Evolutionary conservation across 805 yeast genomes (phyloP).

Genomic region (Candida piceae): DNA sequence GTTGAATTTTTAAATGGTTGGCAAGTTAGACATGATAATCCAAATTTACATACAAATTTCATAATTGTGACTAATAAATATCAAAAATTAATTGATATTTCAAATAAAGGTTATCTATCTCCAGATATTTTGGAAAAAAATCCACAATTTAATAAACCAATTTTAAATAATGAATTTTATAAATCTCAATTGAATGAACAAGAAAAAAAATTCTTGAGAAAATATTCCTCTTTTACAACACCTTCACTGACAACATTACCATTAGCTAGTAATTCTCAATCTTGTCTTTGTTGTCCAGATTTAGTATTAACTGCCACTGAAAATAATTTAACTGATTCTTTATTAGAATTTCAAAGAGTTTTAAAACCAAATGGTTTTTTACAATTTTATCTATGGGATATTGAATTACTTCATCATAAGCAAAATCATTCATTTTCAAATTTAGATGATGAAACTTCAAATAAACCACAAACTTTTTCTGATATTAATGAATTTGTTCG

Average conservation of each 20-base stretch:
- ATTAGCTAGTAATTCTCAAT: constrained; percentile 23
- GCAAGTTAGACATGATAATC: constrained; percentile 28
- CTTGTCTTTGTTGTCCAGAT: constrained; percentile 26
- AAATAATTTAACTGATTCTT: constrained; percentile 13
- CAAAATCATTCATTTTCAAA: constrained; percentile 2
- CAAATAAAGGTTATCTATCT: constrained; percentile 20
- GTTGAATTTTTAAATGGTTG: constrained; percentile 31
- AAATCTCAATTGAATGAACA: constrained; percentile 15
- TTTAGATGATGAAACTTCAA: neutral
- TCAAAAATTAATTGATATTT: constrained; percentile 19
- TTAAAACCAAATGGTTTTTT: constrained; percentile 27
- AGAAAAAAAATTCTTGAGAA: constrained; percentile 21
- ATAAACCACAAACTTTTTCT: neutral
- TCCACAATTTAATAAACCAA: constrained; percentile 20
- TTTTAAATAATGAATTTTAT: constrained; percentile 18
- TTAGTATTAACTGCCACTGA: constrained; percentile 16
- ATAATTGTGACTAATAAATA: constrained; percentile 21
- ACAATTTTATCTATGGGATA: constrained; percentile 27
- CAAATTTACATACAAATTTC: constrained; percentile 23
- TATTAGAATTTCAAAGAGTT: constrained; percentile 27
- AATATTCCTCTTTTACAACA: constrained; percentile 31
- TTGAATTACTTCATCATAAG: constrained; percentile 10
- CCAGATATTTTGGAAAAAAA: constrained; percentile 9
- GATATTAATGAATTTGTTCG: constrained; percentile 16
- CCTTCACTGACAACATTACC: constrained; percentile 23